Base-by-base conservation (phyloP, 148 eudicot genomes). In the Oxyria digyna region DNA sequence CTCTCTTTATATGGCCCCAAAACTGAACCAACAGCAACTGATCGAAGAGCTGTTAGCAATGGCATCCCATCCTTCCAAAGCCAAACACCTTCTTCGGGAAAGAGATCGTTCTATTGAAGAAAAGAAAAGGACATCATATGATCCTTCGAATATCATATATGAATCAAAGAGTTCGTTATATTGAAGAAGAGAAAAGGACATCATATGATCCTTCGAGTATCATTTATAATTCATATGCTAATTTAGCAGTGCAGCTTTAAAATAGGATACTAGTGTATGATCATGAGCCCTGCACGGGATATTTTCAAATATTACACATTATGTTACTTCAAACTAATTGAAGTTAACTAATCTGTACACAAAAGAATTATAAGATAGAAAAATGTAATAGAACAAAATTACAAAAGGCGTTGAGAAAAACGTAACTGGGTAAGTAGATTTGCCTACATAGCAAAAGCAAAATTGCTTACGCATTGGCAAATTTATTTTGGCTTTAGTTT, bases 41-140 rank as follows among this genome's bases (percentile, higher is more conserved):
- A 78, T 77, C 99, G 86, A 64, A 83, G 80, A 57, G 86, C 80
- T 72, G 85, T 88, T 73, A 87, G 74, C 83, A 85, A 81, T 8
- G 99, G 99, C 81, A 83, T 81, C 57, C 91, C 93, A 74, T 87
- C 87, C 81, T 87, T 89, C 97, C 97, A 95, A 68, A 82, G 82
- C 86, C 91, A 75, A 71, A 83, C 77, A 67, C 91, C 85, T 85
- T 91, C 99, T 57, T 87, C 96, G 41, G 99, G 97, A 45, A 95
- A 75, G 65, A 95, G 79, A 84, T 91, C 99, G 82, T 84, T 95
- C 99, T 95, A 73, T 62, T 59, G 38, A 26, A 21, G 42, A 48
- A 72, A 46, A 59, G 37, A 29, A 59, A 4, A 59, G 3, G 20
- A 59, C 10, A 31, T 33, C 42, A 42, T 40, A 48, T 27, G 37